Evolutionary conservation across 1,284 basidiomycete genomes (phyloP), one percentile per base, ranked within the genome.

Genomic region (Boletus mariae): DNA sequence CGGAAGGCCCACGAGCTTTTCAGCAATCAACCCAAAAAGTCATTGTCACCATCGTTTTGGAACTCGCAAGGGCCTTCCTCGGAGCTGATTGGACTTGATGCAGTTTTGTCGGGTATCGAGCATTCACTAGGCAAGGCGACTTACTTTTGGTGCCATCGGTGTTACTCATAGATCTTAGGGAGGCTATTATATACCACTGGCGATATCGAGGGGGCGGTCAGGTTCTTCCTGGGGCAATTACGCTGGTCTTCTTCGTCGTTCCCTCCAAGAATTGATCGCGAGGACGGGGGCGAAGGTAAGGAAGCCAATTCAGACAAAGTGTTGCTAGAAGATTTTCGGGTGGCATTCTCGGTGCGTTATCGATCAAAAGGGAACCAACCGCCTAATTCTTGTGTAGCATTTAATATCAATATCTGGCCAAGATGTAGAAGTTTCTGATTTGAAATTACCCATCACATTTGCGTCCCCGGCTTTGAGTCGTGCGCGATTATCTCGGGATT

Each of bases 131-230:
- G 89, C 84, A 43, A 34, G 47, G 15, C 31, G 26, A 40, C 11
- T 37, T 2, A 7, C 6, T 38, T 48, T 31, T 9, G 40, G 29
- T 47, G 26, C 25, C 38, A 20, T 54, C 42, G 10, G 37, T 49
- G 51, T 31, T 47, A 23, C 54, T 45, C 42, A 31, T 45, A 23
- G n/a, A 43, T 32, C 35, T 51, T 52, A 91, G 88, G 87, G 46
- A 79, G 90, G 42, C 61, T 92, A 47, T 68, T 89, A 51, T 92
- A 92, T 61, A 88, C 86, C 0, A 89, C 84, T 25, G 90, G 90
- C 8, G 82, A 90, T 62, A 79, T 85, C 15, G 74, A 76, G 51
- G 79, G 76, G 17, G 87, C 89, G n/a, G 82, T 92, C 44, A 73
- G 74, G 42, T 74, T 82, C 50, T 91, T 92, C 66, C 68, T 90